Conservation (phyloP, 2,329 filamentous ascomycete species). For the Pestalotiopsis sp. region DNA sequence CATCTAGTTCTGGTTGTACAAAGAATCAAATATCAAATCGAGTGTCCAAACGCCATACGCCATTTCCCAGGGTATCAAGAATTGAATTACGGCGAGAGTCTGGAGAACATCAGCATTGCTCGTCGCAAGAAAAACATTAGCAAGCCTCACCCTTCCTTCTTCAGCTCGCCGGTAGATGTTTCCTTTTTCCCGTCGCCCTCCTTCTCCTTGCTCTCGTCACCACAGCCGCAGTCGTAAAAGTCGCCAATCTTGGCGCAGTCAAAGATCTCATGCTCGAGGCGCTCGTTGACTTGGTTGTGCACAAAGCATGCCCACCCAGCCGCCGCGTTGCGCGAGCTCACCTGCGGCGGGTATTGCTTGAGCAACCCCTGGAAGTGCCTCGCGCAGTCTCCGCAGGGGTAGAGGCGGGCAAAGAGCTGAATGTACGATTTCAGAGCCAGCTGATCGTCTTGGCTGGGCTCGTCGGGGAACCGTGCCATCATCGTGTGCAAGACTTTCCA, state of each 20-base stretch:
- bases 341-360: conserved; percentile 66
- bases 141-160: conserved; percentile 26
- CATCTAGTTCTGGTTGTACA: background rate
- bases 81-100: background rate
- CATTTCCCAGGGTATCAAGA: conserved; percentile 10
- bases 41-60: conserved; percentile 14
- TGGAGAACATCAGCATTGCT: conserved; percentile 18
- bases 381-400: conserved; percentile 73
- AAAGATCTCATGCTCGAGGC: conserved; percentile 63
- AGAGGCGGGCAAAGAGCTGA: conserved; percentile 68
- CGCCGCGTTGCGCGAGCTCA: conserved; percentile 63
- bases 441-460: conserved; percentile 64
- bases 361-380: conserved; percentile 67
- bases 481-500: conserved; percentile 75
- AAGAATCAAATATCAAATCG: background rate
- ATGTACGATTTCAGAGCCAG: conserved; percentile 67
- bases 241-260: conserved; percentile 71
- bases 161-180: conserved; percentile 24
- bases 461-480: conserved; percentile 70
- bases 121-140: conserved; percentile 22
- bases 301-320: conserved; percentile 71
- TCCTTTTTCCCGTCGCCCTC: conserved; percentile 33
- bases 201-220: conserved; percentile 58
- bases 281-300: conserved; percentile 69
- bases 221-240: conserved; percentile 74